Evolutionary conservation across 441 rosid species (phyloP), one percentile per base, ranked within the genome.

Genomic region (Bocquillonia castaneifolia): DNA sequence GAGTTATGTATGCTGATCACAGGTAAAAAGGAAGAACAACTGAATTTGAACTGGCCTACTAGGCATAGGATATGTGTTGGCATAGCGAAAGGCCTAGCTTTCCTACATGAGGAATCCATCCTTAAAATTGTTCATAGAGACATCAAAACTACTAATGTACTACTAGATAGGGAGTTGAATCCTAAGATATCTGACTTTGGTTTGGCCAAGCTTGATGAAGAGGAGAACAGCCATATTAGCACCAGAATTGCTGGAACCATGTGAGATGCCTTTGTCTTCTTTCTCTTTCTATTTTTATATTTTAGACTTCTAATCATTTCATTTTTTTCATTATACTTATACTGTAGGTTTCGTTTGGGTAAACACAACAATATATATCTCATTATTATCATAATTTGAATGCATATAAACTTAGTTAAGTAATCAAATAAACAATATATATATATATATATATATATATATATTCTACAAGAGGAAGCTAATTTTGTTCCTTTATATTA

Each of bases 171-270:
- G 85, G 70, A 76, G 63, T 44, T 88, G 15, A 83, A 76, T 60
- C 83, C 91, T 22, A 88, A 88, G 63, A 90, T 90, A 29, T 86
- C 92, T 0, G 96, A 88, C 54, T 90, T 90, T 61, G 94, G 94
- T 37, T 66, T 90, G 39, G 94, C 96, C 10, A 90, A 74, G 48
- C 88, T 90, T 28, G 84, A 86, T 15, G 91, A 86, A 59, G 87
- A 84, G 40, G 96, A 86, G 60, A 88, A 90, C 25, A 88, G 86
- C 45, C 92, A 85, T 64, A 88, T 88, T 53, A 90, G 91, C 82
- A 87, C 93, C 25, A 70, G 91, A 69, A 75, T 89, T 54, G 93
- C 91, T 45, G 96, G 96, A 81, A 90, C 96, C 51, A 79, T 84
- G 93, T 89, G 20, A 45, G 50, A 1, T 45, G n/a, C 26, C 15